Evolutionary conservation across 139 green algal species (phyloP).

Genomic region (Closterium sp.): DNA sequence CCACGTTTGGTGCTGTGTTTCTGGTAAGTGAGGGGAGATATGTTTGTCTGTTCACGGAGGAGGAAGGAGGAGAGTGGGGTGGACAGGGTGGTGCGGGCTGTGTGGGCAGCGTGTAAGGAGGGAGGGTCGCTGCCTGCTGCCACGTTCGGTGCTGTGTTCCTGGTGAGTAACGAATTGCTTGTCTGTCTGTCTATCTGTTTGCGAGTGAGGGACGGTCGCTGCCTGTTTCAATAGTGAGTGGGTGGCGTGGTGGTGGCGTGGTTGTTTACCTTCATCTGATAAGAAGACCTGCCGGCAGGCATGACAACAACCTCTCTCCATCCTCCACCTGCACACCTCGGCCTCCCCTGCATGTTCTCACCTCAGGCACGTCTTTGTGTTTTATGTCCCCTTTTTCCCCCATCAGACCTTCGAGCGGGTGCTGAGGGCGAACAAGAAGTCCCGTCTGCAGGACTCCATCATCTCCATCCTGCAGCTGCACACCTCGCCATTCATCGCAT

Average conservation of each 20-base stretch:
- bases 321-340: conserved; percentile 31
- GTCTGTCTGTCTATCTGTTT: too few species aligned
- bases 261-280: too few species aligned
- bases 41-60: too few species aligned
- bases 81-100: conserved; percentile 21
- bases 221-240: background rate
- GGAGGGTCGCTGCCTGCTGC: conserved; percentile 37
- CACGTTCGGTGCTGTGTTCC: conserved; percentile 37
- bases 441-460: conserved; percentile 41
- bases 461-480: conserved; percentile 31
- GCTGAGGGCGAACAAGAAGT: conserved; percentile 31
- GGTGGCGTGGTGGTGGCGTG: background rate
- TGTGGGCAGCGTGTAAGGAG: conserved; percentile 24
- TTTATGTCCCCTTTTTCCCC: background rate
- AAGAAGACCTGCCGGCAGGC: too few species aligned
- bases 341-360: conserved; percentile 22
- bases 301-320: too few species aligned
- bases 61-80: conserved; percentile 15
- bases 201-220: background rate
- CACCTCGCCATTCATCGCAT: too few species aligned
- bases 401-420: conserved; percentile 37
- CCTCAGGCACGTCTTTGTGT: background rate
- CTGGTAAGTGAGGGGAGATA: conserved; percentile 7
- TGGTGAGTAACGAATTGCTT: conserved; percentile 1
- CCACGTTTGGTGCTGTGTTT: conserved; percentile 38